Evolutionary conservation across 2,329 filamentous ascomycete genomes (phyloP).

Genomic region (Trichoderma atroviride): DNA sequence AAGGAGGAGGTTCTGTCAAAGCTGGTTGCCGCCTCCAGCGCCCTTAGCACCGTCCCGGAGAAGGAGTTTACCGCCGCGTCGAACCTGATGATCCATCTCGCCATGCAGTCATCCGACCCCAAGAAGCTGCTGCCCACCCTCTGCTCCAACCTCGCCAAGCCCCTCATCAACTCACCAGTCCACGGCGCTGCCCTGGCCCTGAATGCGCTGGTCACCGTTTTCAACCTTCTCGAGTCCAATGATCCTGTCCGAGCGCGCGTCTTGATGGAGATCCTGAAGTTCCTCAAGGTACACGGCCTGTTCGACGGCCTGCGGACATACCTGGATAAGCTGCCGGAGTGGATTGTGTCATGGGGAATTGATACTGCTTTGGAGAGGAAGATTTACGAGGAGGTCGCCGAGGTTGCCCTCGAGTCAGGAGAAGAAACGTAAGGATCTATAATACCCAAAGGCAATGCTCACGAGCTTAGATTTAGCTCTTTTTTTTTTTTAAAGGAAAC

Average conservation of each 20-base stretch:
- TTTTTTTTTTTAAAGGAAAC: neutral
- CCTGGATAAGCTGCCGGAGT: constrained; percentile 78
- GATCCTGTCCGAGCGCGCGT: constrained; percentile 87
- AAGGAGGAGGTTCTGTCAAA: constrained; percentile 89
- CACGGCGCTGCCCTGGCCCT: constrained; percentile 86
- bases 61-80: constrained; percentile 96
- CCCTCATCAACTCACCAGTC: constrained; percentile 80
- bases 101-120: constrained; percentile 81
- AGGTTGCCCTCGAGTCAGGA: constrained; percentile 75
- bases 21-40: constrained; percentile 77
- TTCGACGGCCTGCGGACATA: constrained; percentile 85
- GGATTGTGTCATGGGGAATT: constrained; percentile 82
- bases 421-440: constrained; percentile 70
- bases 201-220: constrained; percentile 89
- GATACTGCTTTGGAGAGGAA: constrained; percentile 82
- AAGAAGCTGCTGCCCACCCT: constrained; percentile 85
- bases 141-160: constrained; percentile 86
- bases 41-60: constrained; percentile 84
- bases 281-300: constrained; percentile 73
- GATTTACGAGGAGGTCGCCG: constrained; percentile 79
- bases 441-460: neutral
- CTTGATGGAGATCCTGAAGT: constrained; percentile 82
- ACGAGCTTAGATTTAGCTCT: neutral
- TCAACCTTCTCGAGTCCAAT: constrained; percentile 82
- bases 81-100: constrained; percentile 93